phyloP scores from a whole-genome alignment of 2,329 filamentous ascomycete genomes.

The Thelonectria discophora region DNA sequence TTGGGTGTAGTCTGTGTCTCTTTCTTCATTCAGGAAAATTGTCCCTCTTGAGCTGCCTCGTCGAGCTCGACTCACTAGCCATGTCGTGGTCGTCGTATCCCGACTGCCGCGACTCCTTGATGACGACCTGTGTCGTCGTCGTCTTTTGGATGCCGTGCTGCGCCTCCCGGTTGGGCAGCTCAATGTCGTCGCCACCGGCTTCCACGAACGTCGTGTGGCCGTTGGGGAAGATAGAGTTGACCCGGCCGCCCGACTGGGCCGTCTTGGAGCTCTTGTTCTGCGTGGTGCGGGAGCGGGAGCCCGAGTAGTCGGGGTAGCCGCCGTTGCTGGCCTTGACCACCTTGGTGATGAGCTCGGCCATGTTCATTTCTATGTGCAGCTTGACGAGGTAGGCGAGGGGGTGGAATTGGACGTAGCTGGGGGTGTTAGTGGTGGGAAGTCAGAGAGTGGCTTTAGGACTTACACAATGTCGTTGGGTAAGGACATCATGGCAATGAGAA shows the following conservation, averaged over 20 bases:
- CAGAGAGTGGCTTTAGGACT: background rate
- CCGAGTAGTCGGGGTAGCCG: slow-evolving; percentile 37
- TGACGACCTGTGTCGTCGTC: slow-evolving; percentile 36
- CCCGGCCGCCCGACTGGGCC: slow-evolving; percentile 10
- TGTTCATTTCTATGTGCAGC: slow-evolving; percentile 62
- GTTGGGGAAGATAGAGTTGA: slow-evolving; percentile 34
- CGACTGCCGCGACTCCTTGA: slow-evolving; percentile 32
- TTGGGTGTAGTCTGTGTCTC: background rate
- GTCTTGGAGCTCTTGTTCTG: slow-evolving; percentile 29
- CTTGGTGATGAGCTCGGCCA: slow-evolving; percentile 60
- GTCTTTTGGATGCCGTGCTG: slow-evolving; percentile 39
- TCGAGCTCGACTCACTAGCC: slow-evolving; percentile 37
- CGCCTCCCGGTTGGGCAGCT: slow-evolving; percentile 25
- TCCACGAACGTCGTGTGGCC: slow-evolving; percentile 39
- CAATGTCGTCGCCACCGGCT: slow-evolving; percentile 35
- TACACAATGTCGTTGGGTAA: slow-evolving; percentile 44
- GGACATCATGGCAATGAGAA: slow-evolving; percentile 46
- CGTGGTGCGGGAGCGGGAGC: slow-evolving; percentile 30
- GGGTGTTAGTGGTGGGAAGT: slow-evolving; percentile 1
- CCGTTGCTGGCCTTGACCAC: slow-evolving; percentile 42
- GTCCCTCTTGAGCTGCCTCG: slow-evolving; percentile 34
- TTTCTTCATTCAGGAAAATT: slow-evolving; percentile 30
- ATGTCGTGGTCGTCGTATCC: slow-evolving; percentile 35
- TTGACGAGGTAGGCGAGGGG: slow-evolving; percentile 62
- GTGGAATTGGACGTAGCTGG: slow-evolving; percentile 57